These are phyloP conservation scores for Rosa hybrid DNA, from an alignment of 331 rosid genomes.

Conservation along the genomic window DNA sequence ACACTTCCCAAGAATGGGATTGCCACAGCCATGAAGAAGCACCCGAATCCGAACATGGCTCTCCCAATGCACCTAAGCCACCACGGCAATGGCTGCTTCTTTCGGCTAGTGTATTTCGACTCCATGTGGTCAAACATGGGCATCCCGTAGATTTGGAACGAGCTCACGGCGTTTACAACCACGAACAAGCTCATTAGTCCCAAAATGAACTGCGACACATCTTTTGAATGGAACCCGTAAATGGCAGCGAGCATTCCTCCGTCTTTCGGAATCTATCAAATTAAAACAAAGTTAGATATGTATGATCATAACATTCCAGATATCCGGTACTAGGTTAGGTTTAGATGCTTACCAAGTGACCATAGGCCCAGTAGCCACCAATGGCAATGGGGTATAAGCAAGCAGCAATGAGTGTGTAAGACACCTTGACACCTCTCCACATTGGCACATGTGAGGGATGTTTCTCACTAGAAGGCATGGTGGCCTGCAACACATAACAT, in stretches of 20 bases:
- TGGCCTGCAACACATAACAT: conserved; percentile 51
- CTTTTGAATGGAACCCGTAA: conserved; percentile 48
- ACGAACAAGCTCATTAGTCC: conserved; percentile 64
- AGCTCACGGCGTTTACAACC: conserved; percentile 68
- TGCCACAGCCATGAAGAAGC: conserved; percentile 73
- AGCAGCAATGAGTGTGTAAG: conserved; percentile 62
- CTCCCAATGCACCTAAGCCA: conserved; percentile 66
- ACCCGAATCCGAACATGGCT: conserved; percentile 44
- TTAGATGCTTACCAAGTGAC: conserved; percentile 49
- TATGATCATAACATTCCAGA: not conserved
- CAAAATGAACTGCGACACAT: conserved; percentile 62
- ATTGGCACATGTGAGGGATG: conserved; percentile 84
- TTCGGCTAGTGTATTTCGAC: conserved; percentile 62
- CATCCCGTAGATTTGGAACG: conserved; percentile 93
- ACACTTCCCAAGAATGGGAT: conserved; percentile 70
- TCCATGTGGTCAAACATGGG: conserved; percentile 84
- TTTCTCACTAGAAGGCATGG: conserved; percentile 91
- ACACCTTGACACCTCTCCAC: conserved; percentile 81
- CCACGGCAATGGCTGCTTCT: conserved; percentile 83
- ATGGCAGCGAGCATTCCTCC: conserved; percentile 71
- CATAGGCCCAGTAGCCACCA: conserved; percentile 95
- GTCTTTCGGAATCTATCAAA: conserved; percentile 54
- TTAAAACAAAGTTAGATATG: not conserved
- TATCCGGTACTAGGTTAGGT: not conserved
- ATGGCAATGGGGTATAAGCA: conserved; percentile 82